Base-by-base conservation (phyloP, 2,329 filamentous ascomycete species). In the Chalara sp. region DNA sequence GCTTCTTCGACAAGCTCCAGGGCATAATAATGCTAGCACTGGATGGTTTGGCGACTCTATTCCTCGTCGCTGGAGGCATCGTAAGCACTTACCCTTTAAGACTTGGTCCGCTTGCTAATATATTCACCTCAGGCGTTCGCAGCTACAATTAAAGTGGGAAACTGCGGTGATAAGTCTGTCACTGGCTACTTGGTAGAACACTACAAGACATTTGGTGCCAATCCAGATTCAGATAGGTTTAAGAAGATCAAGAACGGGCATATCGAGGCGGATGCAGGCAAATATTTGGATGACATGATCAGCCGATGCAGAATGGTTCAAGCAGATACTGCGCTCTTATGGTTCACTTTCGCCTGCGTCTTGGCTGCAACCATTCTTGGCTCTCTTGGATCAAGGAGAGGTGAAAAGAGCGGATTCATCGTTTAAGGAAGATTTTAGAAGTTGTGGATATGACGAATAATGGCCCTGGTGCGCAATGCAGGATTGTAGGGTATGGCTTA, bases 11-110 rank as follows among this genome's bases (percentile, higher is more conserved):
- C 12, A 5, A 46, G 1, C 44, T 63, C 5, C 55, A 60, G 48
- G 61, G 60, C 6, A 47, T 61, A 0, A 50, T 62, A 3, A 57
- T 60, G 32, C 48, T 61, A 2, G 46, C 28, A 4, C 40, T 61
- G 3, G 62, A 65, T 47, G 56, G 21, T 0, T 8, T 63, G 30
- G 58, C 62, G 1, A 29, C 54, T 1, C 61, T 65, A 45, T 58
- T 65, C 43, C 46, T 62, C 13, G 48, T 63, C 7, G 61, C 62
- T 37, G 62, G 59, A 7, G 61, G 51, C 30, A 51, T 59, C 30
- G 62, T 64, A 59, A 53, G 59, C 55, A 13, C 6, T 29, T 32
- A 12, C 5, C 30, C 31, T 29, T 37, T 32, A 10, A 4, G 10
- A 6, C 8, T 37, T 13, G 10, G 13, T 21, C n/a, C 30, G 11